Evolutionary conservation across 345 rosid genomes (phyloP).

Genomic region (Murraya paniculata): DNA sequence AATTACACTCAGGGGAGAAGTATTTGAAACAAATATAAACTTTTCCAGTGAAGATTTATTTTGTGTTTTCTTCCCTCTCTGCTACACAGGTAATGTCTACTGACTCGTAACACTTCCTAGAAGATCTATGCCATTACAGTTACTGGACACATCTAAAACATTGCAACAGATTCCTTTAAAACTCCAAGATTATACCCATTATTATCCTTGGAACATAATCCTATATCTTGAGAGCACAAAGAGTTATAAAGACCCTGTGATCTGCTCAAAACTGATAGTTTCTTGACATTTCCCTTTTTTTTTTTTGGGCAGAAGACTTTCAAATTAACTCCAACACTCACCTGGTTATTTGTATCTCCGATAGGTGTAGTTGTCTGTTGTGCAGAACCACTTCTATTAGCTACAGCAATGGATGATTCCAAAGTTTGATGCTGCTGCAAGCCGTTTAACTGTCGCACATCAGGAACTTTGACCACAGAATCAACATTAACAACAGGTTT

Average conservation of each 20-base stretch:
- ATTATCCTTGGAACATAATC: background rate
- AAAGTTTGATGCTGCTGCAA: conserved; percentile 25
- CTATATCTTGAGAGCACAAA: background rate
- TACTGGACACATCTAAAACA: background rate
- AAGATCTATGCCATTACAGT: background rate
- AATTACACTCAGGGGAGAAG: background rate
- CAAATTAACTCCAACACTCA: conserved; percentile 12
- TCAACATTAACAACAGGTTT: conserved; percentile 11
- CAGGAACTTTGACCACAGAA: conserved; percentile 9
- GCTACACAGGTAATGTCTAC: background rate
- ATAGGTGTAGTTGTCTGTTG: conserved; percentile 20
- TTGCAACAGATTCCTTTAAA: background rate
- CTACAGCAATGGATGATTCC: conserved; percentile 10
- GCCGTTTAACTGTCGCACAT: conserved; percentile 14
- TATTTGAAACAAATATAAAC: background rate
- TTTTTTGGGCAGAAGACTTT: background rate
- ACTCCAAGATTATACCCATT: no score
- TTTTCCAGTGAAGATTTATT: background rate
- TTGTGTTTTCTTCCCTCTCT: background rate
- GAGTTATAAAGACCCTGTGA: background rate
- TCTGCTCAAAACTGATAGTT: background rate
- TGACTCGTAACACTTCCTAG: background rate
- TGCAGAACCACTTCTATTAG: conserved; percentile 17
- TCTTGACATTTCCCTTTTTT: background rate
- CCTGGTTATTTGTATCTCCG: conserved; percentile 38